Conservation (phyloP, 2,329 filamentous ascomycete species). For the Tympanopsis confertula region DNA sequence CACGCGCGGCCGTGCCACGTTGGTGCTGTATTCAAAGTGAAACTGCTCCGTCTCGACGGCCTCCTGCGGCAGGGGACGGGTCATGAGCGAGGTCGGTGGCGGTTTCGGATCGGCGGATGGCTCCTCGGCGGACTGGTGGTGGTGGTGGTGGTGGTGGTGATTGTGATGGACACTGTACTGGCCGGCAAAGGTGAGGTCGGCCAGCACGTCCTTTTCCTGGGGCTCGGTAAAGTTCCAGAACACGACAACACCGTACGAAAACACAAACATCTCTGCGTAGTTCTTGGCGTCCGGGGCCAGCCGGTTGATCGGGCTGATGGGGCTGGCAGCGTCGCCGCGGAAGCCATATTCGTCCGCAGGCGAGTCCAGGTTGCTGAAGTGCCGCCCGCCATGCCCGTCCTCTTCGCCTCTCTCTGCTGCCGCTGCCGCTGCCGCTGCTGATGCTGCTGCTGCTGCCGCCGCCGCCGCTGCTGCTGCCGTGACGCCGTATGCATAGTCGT, state of each 20-base stretch:
- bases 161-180: slow-evolving; percentile 38
- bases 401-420: slow-evolving; percentile 18
- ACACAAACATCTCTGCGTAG: slow-evolving; percentile 93
- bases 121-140: slow-evolving; percentile 13
- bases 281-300: slow-evolving; percentile 62
- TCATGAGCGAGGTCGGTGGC: slow-evolving; percentile 51
- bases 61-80: slow-evolving; percentile 69
- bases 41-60: slow-evolving; percentile 98
- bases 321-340: slow-evolving; percentile 24
- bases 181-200: slow-evolving; percentile 81
- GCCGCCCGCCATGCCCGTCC: slow-evolving; percentile 20
- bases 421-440: slow-evolving; percentile 15
- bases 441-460: slow-evolving; percentile 7
- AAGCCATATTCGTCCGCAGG: slow-evolving; percentile 11
- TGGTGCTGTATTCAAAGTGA: slow-evolving; percentile 88
- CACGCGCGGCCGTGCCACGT: slow-evolving; percentile 76
- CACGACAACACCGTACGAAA: slow-evolving; percentile 91
- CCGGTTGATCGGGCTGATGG: slow-evolving; percentile 39
- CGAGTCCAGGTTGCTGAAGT: slow-evolving; percentile 7
- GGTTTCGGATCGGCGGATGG: slow-evolving; percentile 14
- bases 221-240: slow-evolving; percentile 98
- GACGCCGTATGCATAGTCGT: slow-evolving; percentile 53
- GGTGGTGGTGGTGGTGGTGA: background rate
- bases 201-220: slow-evolving; percentile 92
- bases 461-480: background rate